Percentiles rank a stretch among this genome's conserved stretches.
These are phyloP conservation scores for Solanum rostratum DNA, from an alignment of 257 asterid species.

Conservation along the genomic window DNA sequence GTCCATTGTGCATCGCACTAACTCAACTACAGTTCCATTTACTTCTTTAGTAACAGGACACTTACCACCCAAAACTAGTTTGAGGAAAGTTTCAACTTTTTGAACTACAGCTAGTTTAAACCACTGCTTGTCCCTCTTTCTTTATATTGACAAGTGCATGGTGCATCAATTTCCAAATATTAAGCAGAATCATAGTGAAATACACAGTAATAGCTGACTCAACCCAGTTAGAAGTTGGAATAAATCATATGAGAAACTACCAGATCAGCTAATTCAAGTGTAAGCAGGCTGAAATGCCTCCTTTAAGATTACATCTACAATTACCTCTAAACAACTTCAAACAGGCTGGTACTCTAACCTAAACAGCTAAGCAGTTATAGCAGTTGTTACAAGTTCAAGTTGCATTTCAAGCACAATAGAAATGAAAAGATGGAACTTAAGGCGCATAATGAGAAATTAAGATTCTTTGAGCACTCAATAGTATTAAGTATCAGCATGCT, in stretches of 20 bases:
- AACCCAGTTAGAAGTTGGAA: background rate
- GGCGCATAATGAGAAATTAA: background rate
- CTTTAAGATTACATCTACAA: background rate
- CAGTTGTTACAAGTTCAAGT: background rate
- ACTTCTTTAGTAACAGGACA: background rate
- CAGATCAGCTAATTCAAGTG: background rate
- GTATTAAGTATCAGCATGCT: background rate
- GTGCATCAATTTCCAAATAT: background rate
- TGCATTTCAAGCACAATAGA: background rate
- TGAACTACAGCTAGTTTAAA: background rate
- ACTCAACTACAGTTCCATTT: background rate
- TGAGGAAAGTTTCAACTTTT: background rate
- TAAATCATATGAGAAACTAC: background rate
- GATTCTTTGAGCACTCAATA: background rate
- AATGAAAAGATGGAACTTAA: background rate
- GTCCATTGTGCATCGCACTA: background rate
- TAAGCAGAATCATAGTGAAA: background rate
- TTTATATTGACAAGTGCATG: background rate
- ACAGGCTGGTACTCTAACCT: background rate
- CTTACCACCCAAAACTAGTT: background rate
- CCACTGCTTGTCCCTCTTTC: background rate
- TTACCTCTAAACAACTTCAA: background rate
- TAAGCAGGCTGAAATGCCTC: background rate
- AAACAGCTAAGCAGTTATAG: background rate
- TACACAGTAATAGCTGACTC: background rate